phyloP scores from a whole-genome alignment of 2,329 filamentous ascomycete genomes.

The Fusarium sp. region DNA sequence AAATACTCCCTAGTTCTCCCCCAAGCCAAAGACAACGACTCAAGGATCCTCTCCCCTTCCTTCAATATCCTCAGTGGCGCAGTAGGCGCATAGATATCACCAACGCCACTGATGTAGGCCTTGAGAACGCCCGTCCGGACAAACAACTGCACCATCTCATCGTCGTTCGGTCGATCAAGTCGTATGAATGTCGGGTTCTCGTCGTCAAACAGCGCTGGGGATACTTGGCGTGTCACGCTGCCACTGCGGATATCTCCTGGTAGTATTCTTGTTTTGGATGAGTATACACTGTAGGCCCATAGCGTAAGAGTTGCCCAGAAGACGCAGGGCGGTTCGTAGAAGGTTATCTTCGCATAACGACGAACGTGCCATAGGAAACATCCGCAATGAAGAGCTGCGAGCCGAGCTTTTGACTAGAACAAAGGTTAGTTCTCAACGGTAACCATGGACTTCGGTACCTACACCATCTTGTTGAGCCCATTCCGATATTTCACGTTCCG shows the following conservation, averaged over 20 bases:
- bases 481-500: constrained; percentile 46
- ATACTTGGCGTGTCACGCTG: neutral
- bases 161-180: constrained; percentile 66
- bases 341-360: constrained; percentile 54
- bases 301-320: constrained; percentile 53
- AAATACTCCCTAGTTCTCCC: constrained; percentile 24
- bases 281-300: constrained; percentile 52
- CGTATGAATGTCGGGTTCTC: constrained; percentile 57
- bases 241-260: constrained; percentile 1
- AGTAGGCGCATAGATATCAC: constrained; percentile 54
- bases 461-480: constrained; percentile 50
- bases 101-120: constrained; percentile 63
- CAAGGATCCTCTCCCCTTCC: constrained; percentile 37
- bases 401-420: constrained; percentile 55
- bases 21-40: constrained; percentile 28
- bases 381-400: constrained; percentile 58
- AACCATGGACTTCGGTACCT: neutral
- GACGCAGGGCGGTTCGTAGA: constrained; percentile 53
- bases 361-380: constrained; percentile 59
- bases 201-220: neutral
- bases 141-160: constrained; percentile 68
- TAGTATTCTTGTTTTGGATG: neutral
- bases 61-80: constrained; percentile 34
- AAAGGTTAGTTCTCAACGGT: neutral
- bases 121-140: constrained; percentile 62